Percentiles rank a stretch among this genome's conserved stretches.
Evolutionary conservation across 2,329 filamentous ascomycete genomes (phyloP).

Genomic region (Thelonectria discophora): DNA sequence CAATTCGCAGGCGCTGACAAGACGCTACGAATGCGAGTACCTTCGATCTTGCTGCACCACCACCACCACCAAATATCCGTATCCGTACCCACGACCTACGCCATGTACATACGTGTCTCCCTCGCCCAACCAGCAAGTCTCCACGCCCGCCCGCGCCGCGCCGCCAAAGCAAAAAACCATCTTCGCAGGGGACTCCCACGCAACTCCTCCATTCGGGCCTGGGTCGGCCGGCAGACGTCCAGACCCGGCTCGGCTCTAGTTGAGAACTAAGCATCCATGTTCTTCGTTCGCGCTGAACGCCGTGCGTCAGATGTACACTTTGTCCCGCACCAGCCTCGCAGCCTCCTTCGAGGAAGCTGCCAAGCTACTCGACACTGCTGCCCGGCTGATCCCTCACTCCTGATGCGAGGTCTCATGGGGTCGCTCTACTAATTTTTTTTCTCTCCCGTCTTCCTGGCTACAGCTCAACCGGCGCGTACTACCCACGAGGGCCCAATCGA

Average conservation of each 20-base stretch:
- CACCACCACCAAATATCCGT: not conserved
- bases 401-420: conserved; percentile 22
- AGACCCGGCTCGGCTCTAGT: conserved; percentile 21
- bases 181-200: not conserved
- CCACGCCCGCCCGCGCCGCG: not conserved
- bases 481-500: not conserved
- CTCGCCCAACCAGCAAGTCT: not conserved
- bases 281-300: conserved; percentile 26
- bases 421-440: conserved; percentile 28
- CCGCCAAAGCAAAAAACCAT: not conserved
- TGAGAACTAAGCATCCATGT: conserved; percentile 22
- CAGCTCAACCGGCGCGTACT: not conserved
- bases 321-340: conserved; percentile 31
- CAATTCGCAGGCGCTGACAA: not conserved
- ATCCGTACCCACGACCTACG: not conserved
- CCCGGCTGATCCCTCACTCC: conserved; percentile 16
- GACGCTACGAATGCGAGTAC: not conserved
- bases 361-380: conserved; percentile 1
- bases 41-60: not conserved
- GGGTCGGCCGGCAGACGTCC: conserved; percentile 20
- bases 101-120: not conserved
- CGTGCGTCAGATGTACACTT: conserved; percentile 33
- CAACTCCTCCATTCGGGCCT: conserved; percentile 18
- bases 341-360: conserved; percentile 16
- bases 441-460: not conserved